These are phyloP conservation scores for Alternaria dauci DNA, from an alignment of 2,329 filamentous ascomycete species.

Conservation along the genomic window DNA sequence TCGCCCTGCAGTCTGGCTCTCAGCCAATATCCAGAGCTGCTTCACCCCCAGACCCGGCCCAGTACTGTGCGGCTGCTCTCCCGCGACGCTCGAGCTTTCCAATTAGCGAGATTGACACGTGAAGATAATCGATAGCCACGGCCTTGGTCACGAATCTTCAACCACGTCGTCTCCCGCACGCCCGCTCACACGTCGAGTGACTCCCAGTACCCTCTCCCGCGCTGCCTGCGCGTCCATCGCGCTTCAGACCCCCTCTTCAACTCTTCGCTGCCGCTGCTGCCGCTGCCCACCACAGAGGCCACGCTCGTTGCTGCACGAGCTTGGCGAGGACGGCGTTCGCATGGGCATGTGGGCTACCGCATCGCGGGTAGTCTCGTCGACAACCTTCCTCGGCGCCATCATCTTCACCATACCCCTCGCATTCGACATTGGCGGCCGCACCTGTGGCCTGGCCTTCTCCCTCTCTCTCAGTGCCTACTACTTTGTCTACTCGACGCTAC, in stretches of 20 bases:
- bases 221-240: conserved; percentile 43
- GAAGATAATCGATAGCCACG: conserved; percentile 37
- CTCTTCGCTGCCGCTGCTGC: conserved; percentile 26
- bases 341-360: conserved; percentile 74
- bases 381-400: conserved; percentile 87
- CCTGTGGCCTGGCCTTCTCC: conserved; percentile 93
- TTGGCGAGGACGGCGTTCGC: conserved; percentile 57
- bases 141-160: conserved; percentile 19
- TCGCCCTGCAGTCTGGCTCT: conserved; percentile 8
- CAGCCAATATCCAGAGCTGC: conserved; percentile 2
- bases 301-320: conserved; percentile 58
- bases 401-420: conserved; percentile 95
- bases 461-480: conserved; percentile 90
- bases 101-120: conserved; percentile 39
- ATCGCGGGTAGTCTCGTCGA: conserved; percentile 79
- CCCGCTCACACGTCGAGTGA: conserved; percentile 23
- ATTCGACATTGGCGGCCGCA: conserved; percentile 96
- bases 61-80: conserved; percentile 10
- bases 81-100: conserved; percentile 14
- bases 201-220: conserved; percentile 28
- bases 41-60: conserved; percentile 1
- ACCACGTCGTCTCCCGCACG: conserved; percentile 26
- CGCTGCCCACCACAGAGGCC: conserved; percentile 36
- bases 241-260: conserved; percentile 20
- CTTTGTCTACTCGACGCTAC: conserved; percentile 82